Conservation (phyloP, 495 filamentous ascomycete species). For the Neurospora sp. region DNA sequence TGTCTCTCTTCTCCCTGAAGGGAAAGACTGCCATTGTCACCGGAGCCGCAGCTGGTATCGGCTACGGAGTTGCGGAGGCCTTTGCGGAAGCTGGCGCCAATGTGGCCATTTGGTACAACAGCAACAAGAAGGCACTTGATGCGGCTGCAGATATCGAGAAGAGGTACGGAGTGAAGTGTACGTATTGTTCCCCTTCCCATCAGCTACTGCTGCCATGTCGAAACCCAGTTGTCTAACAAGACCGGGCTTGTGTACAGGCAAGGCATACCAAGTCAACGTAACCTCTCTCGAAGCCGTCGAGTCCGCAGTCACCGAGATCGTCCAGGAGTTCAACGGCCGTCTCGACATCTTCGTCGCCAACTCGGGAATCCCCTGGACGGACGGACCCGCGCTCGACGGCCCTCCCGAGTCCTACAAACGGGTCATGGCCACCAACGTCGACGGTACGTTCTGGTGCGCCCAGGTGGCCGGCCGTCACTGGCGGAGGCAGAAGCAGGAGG, state of each 20-base stretch:
- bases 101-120: slow-evolving; percentile 80
- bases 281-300: slow-evolving; percentile 49
- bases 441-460: slow-evolving; percentile 77
- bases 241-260: slow-evolving; percentile 39
- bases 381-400: slow-evolving; percentile 58
- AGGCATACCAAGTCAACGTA: slow-evolving; percentile 66
- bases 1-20: slow-evolving; percentile 76
- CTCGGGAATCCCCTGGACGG: slow-evolving; percentile 64
- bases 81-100: slow-evolving; percentile 77
- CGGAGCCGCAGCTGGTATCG: slow-evolving; percentile 75
- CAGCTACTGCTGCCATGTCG: neutral
- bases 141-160: slow-evolving; percentile 64
- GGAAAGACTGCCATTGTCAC: slow-evolving; percentile 78
- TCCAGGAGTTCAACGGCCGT: slow-evolving; percentile 61
- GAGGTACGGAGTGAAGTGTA: slow-evolving; percentile 74
- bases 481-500: slow-evolving; percentile 48
- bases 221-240: neutral
- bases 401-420: slow-evolving; percentile 53
- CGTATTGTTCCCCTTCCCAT: slow-evolving; percentile 4
- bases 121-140: slow-evolving; percentile 58
- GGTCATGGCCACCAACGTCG: slow-evolving; percentile 65
- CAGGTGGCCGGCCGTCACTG: slow-evolving; percentile 63
- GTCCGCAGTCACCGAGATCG: slow-evolving; percentile 43
- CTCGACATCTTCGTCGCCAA: slow-evolving; percentile 78
- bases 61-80: slow-evolving; percentile 63